Percentiles rank a stretch among this genome's conserved stretches.
Conservation (phyloP, 2,329 filamentous ascomycete species). For the Ophiosphaerella herpotricha region DNA sequence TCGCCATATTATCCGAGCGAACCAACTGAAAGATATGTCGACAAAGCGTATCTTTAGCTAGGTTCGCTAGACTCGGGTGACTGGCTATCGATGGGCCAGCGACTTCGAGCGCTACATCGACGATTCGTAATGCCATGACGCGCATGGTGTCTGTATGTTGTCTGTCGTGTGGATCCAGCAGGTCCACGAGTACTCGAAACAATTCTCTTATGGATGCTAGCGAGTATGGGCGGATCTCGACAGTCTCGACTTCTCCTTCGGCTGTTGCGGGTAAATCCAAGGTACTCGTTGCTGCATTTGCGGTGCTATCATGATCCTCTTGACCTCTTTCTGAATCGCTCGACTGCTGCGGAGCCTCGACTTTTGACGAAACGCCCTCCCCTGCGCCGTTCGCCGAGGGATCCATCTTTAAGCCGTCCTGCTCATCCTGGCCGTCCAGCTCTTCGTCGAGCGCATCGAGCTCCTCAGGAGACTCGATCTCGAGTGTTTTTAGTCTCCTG, state of each 20-base stretch:
- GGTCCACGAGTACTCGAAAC: slow-evolving; percentile 89
- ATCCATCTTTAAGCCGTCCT: slow-evolving; percentile 82
- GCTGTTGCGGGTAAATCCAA: slow-evolving; percentile 50
- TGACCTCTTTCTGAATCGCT: slow-evolving; percentile 38
- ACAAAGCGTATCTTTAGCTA: slow-evolving; percentile 92
- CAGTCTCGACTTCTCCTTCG: slow-evolving; percentile 52
- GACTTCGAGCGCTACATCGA: slow-evolving; percentile 95
- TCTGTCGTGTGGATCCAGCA: slow-evolving; percentile 89
- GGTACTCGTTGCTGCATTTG: slow-evolving; percentile 48
- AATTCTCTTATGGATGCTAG: slow-evolving; percentile 92
- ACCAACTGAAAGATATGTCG: slow-evolving; percentile 95
- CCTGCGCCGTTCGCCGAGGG: slow-evolving; percentile 70
- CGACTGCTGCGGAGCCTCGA: slow-evolving; percentile 42
- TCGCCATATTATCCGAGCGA: slow-evolving; percentile 92
- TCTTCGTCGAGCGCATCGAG: slow-evolving; percentile 68
- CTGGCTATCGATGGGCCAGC: slow-evolving; percentile 92
- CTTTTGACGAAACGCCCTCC: slow-evolving; percentile 44
- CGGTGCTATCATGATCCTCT: slow-evolving; percentile 45
- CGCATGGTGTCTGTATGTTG: slow-evolving; percentile 94
- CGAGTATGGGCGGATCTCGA: slow-evolving; percentile 82
- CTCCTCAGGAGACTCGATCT: slow-evolving; percentile 73
- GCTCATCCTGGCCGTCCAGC: slow-evolving; percentile 63
- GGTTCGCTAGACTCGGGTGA: slow-evolving; percentile 81
- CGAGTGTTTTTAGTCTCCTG: slow-evolving; percentile 84
- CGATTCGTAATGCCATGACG: slow-evolving; percentile 95